Base-by-base conservation (phyloP, 805 yeast genomes). In the Zygotorulaspora florentina region DNA sequence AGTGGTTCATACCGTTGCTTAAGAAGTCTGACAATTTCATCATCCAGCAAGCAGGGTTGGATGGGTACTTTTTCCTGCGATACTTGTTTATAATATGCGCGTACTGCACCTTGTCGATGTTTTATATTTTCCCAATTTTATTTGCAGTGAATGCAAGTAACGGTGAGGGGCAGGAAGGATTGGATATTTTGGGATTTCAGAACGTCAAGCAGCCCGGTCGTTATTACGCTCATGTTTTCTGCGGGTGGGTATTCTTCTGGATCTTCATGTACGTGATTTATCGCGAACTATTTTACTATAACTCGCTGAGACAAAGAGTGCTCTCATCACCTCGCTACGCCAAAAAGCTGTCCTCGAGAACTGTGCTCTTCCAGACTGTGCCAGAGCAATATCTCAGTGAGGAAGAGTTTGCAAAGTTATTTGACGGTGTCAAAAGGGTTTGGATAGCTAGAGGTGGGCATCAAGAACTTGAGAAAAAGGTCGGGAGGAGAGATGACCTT, bases 41-140 rank as follows among this genome's bases (percentile, higher is more conserved):
- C 45, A 79, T 91, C 48, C 81, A 83, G 53, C 95, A 91, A 58
- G 84, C 93, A 16, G 98, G 97, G 13, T 63, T 91, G n/a, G 98
- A 91, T 62, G 97, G 96, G 4, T 91, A 87, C 69, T 83, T 93
- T 61, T 91, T 90, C 64, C 68, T 89, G 50, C 74, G 99, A 53
- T 93, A 85, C 61, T 65, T 93, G 25, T 73, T 77, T 40, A 58
- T 85, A 30, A 69, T 87, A 51, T 69, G 77, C 10, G 49, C 70
- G 5, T 61, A 80, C 34, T 78, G 81, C 46, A 72, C 80, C 1
- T 68, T 80, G 36, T 85, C 87, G 3, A 64, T 79, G 44, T 26
- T 76, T 3, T 55, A 80, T 25, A 69, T 80, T 6, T 80, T 77
- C 73, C 81, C 85, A 7, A 75, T 91, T 40, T 69, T 91, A 44